These are phyloP conservation scores for Entoloma clypeatum DNA, from an alignment of 1,284 basidiomycete species.

Conservation along the genomic window DNA sequence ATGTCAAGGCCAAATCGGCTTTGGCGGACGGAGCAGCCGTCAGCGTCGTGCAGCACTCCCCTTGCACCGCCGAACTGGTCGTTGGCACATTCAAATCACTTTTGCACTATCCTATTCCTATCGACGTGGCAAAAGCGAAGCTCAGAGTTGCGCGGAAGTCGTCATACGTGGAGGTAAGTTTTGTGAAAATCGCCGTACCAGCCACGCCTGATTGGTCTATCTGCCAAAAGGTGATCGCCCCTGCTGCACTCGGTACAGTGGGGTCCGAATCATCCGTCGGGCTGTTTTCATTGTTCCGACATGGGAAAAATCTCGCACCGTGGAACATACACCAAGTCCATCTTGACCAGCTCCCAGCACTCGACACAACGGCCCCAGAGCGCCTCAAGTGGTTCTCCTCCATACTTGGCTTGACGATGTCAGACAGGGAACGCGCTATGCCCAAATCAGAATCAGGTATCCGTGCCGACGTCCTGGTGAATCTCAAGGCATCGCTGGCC, in stretches of 20 bases:
- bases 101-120: slow-evolving; percentile 32
- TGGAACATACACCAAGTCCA: slow-evolving; percentile 43
- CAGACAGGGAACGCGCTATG: slow-evolving; percentile 16
- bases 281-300: slow-evolving; percentile 27
- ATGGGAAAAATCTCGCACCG: slow-evolving; percentile 20
- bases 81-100: slow-evolving; percentile 19
- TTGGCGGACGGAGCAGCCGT: slow-evolving; percentile 21
- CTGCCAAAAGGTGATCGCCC: too few species aligned
- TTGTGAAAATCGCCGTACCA: neutral
- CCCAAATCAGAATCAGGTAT: too few species aligned
- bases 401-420: slow-evolving; percentile 21
- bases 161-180: slow-evolving; percentile 46
- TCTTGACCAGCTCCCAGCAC: slow-evolving; percentile 34
- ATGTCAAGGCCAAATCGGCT: too few species aligned
- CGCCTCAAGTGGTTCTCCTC: slow-evolving; percentile 20
- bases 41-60: slow-evolving; percentile 19
- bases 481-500: too few species aligned
- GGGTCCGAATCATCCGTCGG: slow-evolving; percentile 5
- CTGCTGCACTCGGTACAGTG: too few species aligned
- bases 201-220: too few species aligned
- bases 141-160: slow-evolving; percentile 49
- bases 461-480: too few species aligned
- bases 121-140: slow-evolving; percentile 31
- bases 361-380: slow-evolving; percentile 14
- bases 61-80: slow-evolving; percentile 20